phyloP scores from a whole-genome alignment of 768 basidiomycete species.

The Cystobasidium onofrii region DNA sequence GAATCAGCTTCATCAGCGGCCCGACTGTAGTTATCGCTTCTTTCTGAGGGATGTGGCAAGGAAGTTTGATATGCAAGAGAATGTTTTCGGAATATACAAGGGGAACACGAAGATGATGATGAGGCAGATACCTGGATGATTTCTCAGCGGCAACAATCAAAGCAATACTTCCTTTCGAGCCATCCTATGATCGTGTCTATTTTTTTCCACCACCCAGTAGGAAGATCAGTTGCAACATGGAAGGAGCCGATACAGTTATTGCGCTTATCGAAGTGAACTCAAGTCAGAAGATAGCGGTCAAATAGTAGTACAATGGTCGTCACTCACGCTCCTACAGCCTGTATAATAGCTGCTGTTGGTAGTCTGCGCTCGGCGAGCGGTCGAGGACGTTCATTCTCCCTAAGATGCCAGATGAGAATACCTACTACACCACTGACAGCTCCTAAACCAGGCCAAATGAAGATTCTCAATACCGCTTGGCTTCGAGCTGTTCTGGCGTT shows the following conservation, averaged over 20 bases:
- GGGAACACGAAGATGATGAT: too few species aligned
- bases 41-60: too few species aligned
- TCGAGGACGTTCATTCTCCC: constrained; percentile 4
- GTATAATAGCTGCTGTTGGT: constrained; percentile 11
- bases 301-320: too few species aligned
- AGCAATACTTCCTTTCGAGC: too few species aligned
- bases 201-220: not conserved
- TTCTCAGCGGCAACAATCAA: too few species aligned
- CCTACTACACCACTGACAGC: constrained; percentile 15
- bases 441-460: constrained; percentile 21
- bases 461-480: constrained; percentile 2
- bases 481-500: not conserved
- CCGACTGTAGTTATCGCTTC: too few species aligned
- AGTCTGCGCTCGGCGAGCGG: constrained; percentile 4
- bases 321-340: constrained; percentile 11
- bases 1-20: too few species aligned
- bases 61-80: too few species aligned
- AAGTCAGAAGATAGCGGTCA: too few species aligned
- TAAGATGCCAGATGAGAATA: constrained; percentile 12
- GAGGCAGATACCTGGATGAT: too few species aligned
- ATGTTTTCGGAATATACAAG: too few species aligned
- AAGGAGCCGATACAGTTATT: not conserved
- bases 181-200: too few species aligned
- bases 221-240: not conserved
- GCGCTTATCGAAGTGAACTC: not conserved